Evolutionary conservation across 1,284 basidiomycete species (phyloP).

Genomic region (Trichosporon asahii): DNA sequence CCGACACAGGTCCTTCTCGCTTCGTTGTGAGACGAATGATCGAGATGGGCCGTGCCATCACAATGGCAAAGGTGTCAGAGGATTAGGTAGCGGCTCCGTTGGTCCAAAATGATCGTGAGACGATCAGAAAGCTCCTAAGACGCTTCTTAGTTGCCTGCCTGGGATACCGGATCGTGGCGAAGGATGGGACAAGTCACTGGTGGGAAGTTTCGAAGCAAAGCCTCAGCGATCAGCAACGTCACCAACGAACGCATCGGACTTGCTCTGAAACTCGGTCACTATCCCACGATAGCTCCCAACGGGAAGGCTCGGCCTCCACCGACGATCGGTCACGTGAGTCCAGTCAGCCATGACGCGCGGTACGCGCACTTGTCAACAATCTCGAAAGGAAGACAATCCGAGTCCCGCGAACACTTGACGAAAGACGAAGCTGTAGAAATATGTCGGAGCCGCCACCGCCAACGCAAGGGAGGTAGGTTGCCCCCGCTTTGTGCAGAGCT

Average conservation of each 20-base stretch:
- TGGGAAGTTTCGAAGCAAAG: no score
- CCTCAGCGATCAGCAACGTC: no score
- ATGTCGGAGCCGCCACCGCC: constrained; percentile 2
- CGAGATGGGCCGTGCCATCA: no score
- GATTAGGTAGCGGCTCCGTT: no score
- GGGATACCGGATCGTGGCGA: no score
- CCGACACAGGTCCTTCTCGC: not conserved
- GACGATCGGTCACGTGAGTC: not conserved
- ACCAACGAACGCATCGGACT: no score
- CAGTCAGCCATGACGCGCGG: constrained; percentile 3
- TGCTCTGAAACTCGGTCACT: no score
- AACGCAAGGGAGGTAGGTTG: not conserved
- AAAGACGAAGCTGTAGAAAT: not conserved
- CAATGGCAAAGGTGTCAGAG: no score
- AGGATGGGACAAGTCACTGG: no score
- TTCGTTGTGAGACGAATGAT: not conserved
- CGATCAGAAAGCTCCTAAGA: no score
- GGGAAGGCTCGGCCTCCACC: not conserved
- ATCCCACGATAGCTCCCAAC: not conserved
- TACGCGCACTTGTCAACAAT: not conserved
- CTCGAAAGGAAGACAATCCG: not conserved
- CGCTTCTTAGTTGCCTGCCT: no score
- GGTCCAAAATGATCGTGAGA: no score
- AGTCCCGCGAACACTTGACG: not conserved
- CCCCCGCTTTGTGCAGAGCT: not conserved